Base-by-base conservation (phyloP, 331 rosid genomes). In the Spiraea crenata region DNA sequence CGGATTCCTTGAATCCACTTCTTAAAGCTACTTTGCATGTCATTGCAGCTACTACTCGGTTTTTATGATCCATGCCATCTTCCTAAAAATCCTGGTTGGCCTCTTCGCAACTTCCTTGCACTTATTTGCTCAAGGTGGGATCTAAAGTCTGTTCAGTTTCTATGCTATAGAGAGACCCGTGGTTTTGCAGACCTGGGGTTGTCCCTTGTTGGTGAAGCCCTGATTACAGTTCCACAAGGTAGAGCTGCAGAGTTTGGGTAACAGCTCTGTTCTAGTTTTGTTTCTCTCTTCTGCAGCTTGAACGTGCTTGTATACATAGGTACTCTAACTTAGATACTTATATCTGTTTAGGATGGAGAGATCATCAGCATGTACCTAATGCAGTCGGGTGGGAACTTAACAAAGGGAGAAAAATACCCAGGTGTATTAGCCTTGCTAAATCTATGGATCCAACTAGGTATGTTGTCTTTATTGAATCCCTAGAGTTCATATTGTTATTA, bases 371-470 rank as follows among this genome's bases (percentile, higher is more conserved):
- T 13, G 65, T 81, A 54, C 99, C 97, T 61, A 86, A 81, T 60
- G 90, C 84, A 5, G 96, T 91, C 57, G 99, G 99, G 65, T 93
- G 99, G 99, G 99, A 91, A 86, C 89, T 84, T 67, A 84, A 83
- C 78, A 89, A 82, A 82, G 90, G 96, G 58, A 89, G 73, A 81
- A 86, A 76, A 83, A 71, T 25, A 64, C 85, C 91, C 42, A 87
- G 95, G 81, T 77, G 86, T 79, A 87, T 91, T 70, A 87, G 86
- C 85, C 99, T 93, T 81, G 96, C 96, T 41, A 84, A 87, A 74
- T 93, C 99, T 60, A 83, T 93, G 97, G 97, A 93, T 80, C 99
- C 99, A 62, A 83, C 92, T 69, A 88, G 97, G 99, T 91, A 67
- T 46, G 40, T 50, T 58, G 44, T 62, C 75, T 45, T 3, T 58